phyloP scores from a whole-genome alignment of 1,284 basidiomycete genomes.

The Ceratobasidium sp. region DNA sequence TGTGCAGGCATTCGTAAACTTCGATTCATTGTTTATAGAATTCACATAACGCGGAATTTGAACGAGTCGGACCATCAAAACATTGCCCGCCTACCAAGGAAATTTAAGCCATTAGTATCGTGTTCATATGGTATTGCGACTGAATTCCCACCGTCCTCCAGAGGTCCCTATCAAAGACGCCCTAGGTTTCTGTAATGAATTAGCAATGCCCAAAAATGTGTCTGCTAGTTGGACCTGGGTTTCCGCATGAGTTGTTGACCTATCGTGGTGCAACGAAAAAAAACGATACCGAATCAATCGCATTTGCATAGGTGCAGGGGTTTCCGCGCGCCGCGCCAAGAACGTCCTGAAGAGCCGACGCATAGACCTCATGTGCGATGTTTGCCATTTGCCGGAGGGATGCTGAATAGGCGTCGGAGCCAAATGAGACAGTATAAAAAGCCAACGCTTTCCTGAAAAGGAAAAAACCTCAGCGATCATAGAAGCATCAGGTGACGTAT shows the following conservation, averaged over 20 bases:
- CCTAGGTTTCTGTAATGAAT: slow-evolving; percentile 70
- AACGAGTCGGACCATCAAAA: neutral
- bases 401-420: slow-evolving; percentile 56
- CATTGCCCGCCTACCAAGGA: too few relatives aligned
- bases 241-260: too few relatives aligned
- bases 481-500: too few relatives aligned
- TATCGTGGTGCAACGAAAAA: neutral
- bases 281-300: slow-evolving; percentile 65
- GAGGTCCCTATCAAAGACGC: slow-evolving; percentile 60
- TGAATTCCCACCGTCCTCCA: neutral
- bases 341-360: slow-evolving; percentile 63
- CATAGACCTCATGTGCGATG: slow-evolving; percentile 67
- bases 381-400: slow-evolving; percentile 67
- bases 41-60: neutral
- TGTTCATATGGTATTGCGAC: too few relatives aligned
- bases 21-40: neutral
- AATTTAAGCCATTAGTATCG: too few relatives aligned
- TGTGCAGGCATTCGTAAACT: too few relatives aligned
- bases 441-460: slow-evolving; percentile 67
- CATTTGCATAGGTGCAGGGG: slow-evolving; percentile 67
- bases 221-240: neutral
- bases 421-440: slow-evolving; percentile 72
- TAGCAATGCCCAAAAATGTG: slow-evolving; percentile 65
- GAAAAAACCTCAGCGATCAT: neutral
- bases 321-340: slow-evolving; percentile 59